Conservation (phyloP, 805 yeast genomes). For the Yamadazyma laniorum region DNA sequence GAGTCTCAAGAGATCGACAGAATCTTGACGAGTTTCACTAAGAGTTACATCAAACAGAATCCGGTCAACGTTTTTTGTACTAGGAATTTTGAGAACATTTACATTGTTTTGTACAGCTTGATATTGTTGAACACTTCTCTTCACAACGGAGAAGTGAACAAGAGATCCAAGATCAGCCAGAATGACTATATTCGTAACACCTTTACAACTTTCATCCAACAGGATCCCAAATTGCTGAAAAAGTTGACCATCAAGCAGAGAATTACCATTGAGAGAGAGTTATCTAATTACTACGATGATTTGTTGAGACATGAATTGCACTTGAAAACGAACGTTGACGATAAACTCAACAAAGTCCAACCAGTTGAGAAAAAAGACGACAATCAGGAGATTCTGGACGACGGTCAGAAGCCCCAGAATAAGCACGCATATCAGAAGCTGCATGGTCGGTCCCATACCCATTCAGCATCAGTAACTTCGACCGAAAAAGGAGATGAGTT, state of each 20-base stretch:
- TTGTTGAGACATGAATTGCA: slow-evolving; percentile 38
- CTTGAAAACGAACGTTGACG: slow-evolving; percentile 24
- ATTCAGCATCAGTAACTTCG: no score
- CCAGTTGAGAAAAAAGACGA: background rate
- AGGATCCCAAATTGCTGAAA: slow-evolving; percentile 23
- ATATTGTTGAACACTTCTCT: slow-evolving; percentile 75
- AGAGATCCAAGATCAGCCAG: slow-evolving; percentile 39
- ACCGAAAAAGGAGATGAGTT: slow-evolving; percentile 6
- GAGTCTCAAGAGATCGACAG: slow-evolving; percentile 82
- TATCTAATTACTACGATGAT: slow-evolving; percentile 45
- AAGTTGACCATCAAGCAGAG: slow-evolving; percentile 36
- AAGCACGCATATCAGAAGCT: no score
- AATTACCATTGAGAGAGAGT: slow-evolving; percentile 45
- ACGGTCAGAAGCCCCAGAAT: background rate
- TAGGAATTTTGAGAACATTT: slow-evolving; percentile 53
- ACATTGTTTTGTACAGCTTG: slow-evolving; percentile 69
- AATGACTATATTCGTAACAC: slow-evolving; percentile 43
- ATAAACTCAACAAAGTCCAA: background rate
- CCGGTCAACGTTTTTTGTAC: slow-evolving; percentile 49
- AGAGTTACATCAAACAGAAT: slow-evolving; percentile 56
- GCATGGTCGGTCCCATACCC: no score
- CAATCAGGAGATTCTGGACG: background rate
- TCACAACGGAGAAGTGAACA: slow-evolving; percentile 50
- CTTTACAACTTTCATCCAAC: slow-evolving; percentile 40
- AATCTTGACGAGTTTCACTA: slow-evolving; percentile 64